Percentiles rank a stretch among this genome's conserved stretches.
Evolutionary conservation across 352 stramenopile genomes (phyloP).

Genomic region (Hyaloperonospora arabidopsidis): DNA sequence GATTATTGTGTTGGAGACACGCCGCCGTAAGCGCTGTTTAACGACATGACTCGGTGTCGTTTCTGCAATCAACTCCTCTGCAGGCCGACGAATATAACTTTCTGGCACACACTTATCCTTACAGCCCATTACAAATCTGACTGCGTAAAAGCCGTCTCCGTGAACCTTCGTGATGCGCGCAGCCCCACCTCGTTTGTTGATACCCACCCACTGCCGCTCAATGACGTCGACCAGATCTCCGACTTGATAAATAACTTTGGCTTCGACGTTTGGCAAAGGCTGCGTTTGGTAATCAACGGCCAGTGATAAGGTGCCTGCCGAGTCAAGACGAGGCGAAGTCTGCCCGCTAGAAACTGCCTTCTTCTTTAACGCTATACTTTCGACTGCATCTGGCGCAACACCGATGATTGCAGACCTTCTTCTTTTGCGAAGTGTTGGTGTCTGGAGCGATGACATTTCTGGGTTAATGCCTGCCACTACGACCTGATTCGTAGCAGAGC

Average conservation of each 20-base stretch:
- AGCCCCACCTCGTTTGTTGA: slow-evolving; percentile 88
- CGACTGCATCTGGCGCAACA: background rate
- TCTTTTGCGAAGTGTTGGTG: slow-evolving; percentile 14
- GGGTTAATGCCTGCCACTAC: background rate
- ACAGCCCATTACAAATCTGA: slow-evolving; percentile 53
- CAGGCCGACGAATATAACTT: slow-evolving; percentile 33
- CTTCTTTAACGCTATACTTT: slow-evolving; percentile 1
- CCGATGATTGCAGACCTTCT: slow-evolving; percentile 11
- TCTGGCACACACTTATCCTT: slow-evolving; percentile 30
- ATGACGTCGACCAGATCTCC: slow-evolving; percentile 84
- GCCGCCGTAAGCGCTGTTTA: slow-evolving; percentile 26
- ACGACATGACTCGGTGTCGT: slow-evolving; percentile 32
- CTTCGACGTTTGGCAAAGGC: slow-evolving; percentile 18
- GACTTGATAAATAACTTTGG: slow-evolving; percentile 30
- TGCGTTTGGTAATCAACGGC: slow-evolving; percentile 14
- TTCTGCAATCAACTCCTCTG: slow-evolving; percentile 34
- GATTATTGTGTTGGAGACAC: slow-evolving; percentile 10
- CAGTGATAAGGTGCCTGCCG: slow-evolving; percentile 8
- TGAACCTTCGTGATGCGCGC: slow-evolving; percentile 69
- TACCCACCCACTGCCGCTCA: slow-evolving; percentile 82
- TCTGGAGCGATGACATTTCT: slow-evolving; percentile 4
- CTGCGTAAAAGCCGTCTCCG: slow-evolving; percentile 42
- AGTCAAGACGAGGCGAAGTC: slow-evolving; percentile 2
- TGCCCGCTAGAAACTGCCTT: slow-evolving; percentile 6
- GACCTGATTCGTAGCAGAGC: slow-evolving; percentile 2